A percentile compares a stretch with the other conserved stretches of the same genome.
These are phyloP conservation scores for Colletotrichum destructivum DNA, from an alignment of 2,329 filamentous ascomycete species.

Conservation along the genomic window DNA sequence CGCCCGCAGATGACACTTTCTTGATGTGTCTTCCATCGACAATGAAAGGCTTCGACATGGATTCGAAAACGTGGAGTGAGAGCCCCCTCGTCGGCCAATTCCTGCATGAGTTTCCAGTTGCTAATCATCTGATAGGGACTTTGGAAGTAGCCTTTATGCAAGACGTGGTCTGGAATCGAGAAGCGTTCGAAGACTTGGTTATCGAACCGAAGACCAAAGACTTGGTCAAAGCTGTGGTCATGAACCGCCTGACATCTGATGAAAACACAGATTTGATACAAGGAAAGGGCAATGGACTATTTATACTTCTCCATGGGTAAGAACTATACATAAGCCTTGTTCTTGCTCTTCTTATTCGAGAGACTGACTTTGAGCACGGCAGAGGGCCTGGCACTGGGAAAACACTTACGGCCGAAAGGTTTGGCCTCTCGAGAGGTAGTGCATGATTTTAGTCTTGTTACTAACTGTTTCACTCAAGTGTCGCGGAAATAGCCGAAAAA, in stretches of 20 bases:
- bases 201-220: constrained; percentile 46
- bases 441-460: background rate
- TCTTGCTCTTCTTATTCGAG: too few relatives aligned
- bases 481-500: constrained; percentile 54
- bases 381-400: constrained; percentile 54
- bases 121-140: too few relatives aligned
- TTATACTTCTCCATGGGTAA: constrained; percentile 52
- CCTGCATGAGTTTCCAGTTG: too few relatives aligned
- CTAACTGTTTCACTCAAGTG: constrained; percentile 20
- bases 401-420: constrained; percentile 54
- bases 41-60: background rate
- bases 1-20: background rate
- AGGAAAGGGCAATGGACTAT: constrained; percentile 54
- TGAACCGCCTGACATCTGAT: constrained; percentile 39
- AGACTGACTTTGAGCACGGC: too few relatives aligned
- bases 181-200: constrained; percentile 43
- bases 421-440: too few relatives aligned
- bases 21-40: background rate
- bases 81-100: too few relatives aligned
- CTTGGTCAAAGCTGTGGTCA: constrained; percentile 50
- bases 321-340: background rate
- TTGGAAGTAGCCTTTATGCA: background rate
- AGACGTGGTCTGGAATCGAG: constrained; percentile 36
- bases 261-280: constrained; percentile 48
- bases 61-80: background rate